Base-by-base conservation (phyloP, 129 eudicot species). In the Saposhnikovia divaricata region DNA sequence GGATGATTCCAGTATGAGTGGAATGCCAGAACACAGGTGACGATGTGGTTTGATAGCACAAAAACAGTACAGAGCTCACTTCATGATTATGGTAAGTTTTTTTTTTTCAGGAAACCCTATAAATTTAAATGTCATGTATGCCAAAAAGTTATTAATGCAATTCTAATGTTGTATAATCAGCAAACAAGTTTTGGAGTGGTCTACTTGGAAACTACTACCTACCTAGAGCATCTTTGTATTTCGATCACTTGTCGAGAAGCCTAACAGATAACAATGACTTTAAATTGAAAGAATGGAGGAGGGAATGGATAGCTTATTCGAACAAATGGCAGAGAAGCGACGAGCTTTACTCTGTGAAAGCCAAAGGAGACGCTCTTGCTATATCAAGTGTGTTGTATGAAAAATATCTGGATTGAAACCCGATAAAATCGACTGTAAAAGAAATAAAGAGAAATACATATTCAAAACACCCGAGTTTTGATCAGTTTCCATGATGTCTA, bases 131-230 rank as follows among this genome's bases (percentile, higher is more conserved):
- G 39, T 39, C 13, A 2, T 28, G n/a, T 1, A 27, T 77, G 73
- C 77, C 37, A 73, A 44, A 69, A 28, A 74, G n/a, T 25, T 46
- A 9, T 0, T 3, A 23, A 5, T 9, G 39, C 27, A 23, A 10
- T 42, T 73, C n/a, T 46, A 10, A 12, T 46, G 21, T 74, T 82
- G 69, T 77, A 53, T 72, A 61, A 13, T 48, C 88, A 95, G 97
- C 99, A 21, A 95, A 95, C 88, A 95, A 95, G 86, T 89, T 92
- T 74, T 95, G 99, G 97, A 92, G 97, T 66, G 97, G 99, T 73
- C 83, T 95, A 19, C 80, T 92, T 44, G 90, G 79, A 51, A 87
- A 79, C 34, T 95, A 95, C 83, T 89, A 95, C 88, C 87, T 95
- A 79, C 97, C 97, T 23, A 91, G 99, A 28, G 99, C 99, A 25